phyloP scores from a whole-genome alignment of 441 rosid species.

The Metrosideros polymorpha region DNA sequence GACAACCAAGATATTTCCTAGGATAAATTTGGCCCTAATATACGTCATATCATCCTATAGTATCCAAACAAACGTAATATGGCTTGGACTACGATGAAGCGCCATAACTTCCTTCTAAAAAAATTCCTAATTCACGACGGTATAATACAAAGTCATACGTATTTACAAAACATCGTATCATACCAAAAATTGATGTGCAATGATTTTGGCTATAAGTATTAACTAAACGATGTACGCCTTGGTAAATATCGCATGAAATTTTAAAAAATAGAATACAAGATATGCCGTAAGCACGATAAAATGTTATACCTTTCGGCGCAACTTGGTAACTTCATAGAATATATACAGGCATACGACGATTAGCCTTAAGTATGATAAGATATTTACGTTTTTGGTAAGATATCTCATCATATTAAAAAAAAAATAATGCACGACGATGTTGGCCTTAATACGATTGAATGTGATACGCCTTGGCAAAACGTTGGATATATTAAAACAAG shows the following conservation, averaged over 20 bases:
- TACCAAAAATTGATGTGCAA: rapidly evolving
- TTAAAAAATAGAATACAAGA: no score
- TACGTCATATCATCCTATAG: no score
- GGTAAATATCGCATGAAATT: no score
- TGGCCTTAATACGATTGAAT: background rate
- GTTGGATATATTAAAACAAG: background rate
- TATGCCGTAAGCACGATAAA: no score
- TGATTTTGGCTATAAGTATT: background rate
- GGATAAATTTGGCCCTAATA: no score
- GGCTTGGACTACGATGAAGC: background rate
- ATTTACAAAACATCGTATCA: background rate
- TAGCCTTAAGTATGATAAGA: background rate
- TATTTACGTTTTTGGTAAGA: background rate
- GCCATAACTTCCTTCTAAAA: background rate
- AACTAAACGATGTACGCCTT: background rate
- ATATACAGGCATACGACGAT: background rate
- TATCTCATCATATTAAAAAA: background rate
- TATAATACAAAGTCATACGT: background rate
- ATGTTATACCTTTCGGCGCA: no score
- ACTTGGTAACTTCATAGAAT: background rate
- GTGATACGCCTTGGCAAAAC: background rate
- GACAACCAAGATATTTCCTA: no score
- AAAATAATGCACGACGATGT: background rate
- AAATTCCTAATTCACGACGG: background rate
- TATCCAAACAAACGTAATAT: background rate